These are phyloP conservation scores for Botrytis deweyae DNA, from an alignment of 2,329 filamentous ascomycete species.

Conservation along the genomic window DNA sequence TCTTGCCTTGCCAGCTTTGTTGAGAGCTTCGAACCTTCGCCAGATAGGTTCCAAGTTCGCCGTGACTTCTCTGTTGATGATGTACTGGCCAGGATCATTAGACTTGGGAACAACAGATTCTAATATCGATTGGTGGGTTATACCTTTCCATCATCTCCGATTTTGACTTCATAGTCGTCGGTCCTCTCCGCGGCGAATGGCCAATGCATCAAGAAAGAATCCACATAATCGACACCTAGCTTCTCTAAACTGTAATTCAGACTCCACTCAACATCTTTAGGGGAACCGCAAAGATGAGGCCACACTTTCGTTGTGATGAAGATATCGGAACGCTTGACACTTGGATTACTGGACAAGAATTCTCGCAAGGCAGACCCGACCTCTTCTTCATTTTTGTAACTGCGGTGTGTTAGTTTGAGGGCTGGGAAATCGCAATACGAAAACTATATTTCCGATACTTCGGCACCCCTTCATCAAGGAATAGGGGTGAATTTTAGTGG, in stretches of 20 bases:
- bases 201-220: constrained; percentile 83
- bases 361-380: constrained; percentile 75
- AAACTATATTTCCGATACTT: not conserved
- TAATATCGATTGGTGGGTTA: not conserved
- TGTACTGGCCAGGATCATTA: constrained; percentile 43
- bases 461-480: not conserved
- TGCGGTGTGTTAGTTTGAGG: constrained; percentile 15
- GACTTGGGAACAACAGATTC: constrained; percentile 22
- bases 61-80: constrained; percentile 62
- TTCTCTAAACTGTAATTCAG: constrained; percentile 70
- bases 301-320: constrained; percentile 38
- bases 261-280: constrained; percentile 62
- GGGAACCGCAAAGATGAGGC: constrained; percentile 64
- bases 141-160: constrained; percentile 53
- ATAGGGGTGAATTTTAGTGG: not conserved
- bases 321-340: constrained; percentile 52
- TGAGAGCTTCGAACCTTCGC: constrained; percentile 69
- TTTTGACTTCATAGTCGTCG: constrained; percentile 59
- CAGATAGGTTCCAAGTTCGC: constrained; percentile 65
- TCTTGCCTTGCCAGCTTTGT: constrained; percentile 56
- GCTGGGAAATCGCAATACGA: not conserved
- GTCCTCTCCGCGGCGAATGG: constrained; percentile 74
- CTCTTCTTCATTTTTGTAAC: constrained; percentile 76
- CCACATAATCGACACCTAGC: constrained; percentile 75
- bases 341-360: constrained; percentile 58